Conservation (phyloP, 441 rosid species). For the Croton setiger region DNA sequence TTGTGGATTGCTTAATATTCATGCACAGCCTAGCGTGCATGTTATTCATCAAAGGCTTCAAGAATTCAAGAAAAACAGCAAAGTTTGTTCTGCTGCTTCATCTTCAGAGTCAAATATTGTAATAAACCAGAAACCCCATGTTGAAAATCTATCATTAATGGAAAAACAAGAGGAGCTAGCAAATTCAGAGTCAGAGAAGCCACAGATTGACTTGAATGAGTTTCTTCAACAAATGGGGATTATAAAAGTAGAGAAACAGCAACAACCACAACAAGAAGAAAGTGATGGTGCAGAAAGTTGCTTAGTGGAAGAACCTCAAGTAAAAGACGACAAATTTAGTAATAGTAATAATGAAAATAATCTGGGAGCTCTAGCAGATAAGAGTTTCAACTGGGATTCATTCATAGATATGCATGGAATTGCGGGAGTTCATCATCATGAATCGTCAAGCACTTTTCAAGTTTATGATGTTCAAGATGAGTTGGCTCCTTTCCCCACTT, state of each 20-base stretch:
- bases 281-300: conserved; percentile 25
- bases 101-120: conserved; percentile 40
- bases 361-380: conserved; percentile 34
- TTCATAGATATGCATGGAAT: conserved; percentile 55
- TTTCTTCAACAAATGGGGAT: conserved; percentile 90
- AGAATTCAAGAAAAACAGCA: conserved; percentile 44
- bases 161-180: conserved; percentile 36
- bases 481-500: conserved; percentile 38
- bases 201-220: conserved; percentile 82
- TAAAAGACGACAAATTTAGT: conserved; percentile 28
- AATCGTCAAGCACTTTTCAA: conserved; percentile 33
- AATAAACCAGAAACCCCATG: conserved; percentile 21
- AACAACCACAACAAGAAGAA: conserved; percentile 23
- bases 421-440: conserved; percentile 29
- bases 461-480: conserved; percentile 55
- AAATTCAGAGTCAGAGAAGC: conserved; percentile 51
- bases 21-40: conserved; percentile 86
- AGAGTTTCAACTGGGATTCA: conserved; percentile 71
- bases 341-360: background rate
- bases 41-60: conserved; percentile 88
- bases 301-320: conserved; percentile 31
- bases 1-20: conserved; percentile 68
- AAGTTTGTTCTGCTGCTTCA: conserved; percentile 32
- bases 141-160: conserved; percentile 17
- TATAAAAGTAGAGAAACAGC: conserved; percentile 35